Evolutionary conservation across 345 rosid genomes (phyloP), one percentile per base, ranked within the genome.

Genomic region (Gossypium raimondii): DNA sequence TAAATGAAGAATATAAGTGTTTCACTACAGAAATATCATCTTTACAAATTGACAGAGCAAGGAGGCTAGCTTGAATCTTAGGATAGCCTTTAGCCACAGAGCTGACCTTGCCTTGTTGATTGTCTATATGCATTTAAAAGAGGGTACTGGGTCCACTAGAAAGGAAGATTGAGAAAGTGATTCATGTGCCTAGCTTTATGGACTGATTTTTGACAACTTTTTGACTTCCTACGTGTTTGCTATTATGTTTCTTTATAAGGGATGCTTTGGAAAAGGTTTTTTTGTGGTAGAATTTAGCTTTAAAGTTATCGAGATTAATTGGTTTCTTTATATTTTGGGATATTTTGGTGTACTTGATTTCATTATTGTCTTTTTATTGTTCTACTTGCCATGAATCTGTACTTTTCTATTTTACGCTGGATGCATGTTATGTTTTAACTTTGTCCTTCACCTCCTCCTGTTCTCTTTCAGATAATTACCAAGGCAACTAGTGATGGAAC

Each of bases 401-500:
- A 25, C 22, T 27, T 53, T 38, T 29, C 18, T 67, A 47, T 13
- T 8, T 51, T 51, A 3, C 29, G 60, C 60, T 52, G 17, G 60
- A 17, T 70, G 45, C 45, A 29, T 52, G 52, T 17, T 27, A 20
- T 51, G 16, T 17, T 50, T 29, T 17, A 41, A 52, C 45, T 17
- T 34, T 29, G 12, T 11, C 20, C 47, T 70, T 52, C 73, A 70
- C 73, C 59, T 51, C 60, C 24, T 68, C 3, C 72, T 67, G 58
- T 48, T 17, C 29, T 24, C 72, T 52, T 69, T 29, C 45, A 70
- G 60, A 52, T 70, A 29, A 70, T 70, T 70, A 70, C 59, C 60
- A 70, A 51, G 73, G 73, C 73, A 51, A 70, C 73, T 51, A 70
- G 41, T 70, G 73, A 70, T 51, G 73, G 73, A 51, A 52, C 73